Conservation (phyloP, 2,329 filamentous ascomycete species). For the Fusarium nisikadoi region DNA sequence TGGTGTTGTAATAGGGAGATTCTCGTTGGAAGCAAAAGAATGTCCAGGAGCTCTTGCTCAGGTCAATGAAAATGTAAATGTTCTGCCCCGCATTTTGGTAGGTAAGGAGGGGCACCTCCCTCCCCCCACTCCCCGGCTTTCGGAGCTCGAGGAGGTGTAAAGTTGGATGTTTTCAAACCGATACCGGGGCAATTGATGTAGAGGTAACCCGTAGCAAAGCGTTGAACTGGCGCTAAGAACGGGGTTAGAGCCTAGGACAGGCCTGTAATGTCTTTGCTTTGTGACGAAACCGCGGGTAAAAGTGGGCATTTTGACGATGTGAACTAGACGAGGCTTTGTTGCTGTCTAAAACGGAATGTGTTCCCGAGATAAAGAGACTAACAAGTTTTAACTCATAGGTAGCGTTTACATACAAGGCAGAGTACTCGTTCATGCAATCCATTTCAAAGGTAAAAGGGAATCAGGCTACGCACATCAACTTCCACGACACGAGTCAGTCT, state of each 20-base stretch:
- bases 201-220: slow-evolving; percentile 21
- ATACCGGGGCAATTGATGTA: slow-evolving; percentile 9
- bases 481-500: not conserved
- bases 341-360: not conserved
- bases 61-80: slow-evolving; percentile 11
- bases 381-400: not conserved
- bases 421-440: not conserved
- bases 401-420: not conserved
- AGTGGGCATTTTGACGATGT: not conserved
- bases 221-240: not conserved
- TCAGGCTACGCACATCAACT: not conserved
- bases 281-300: slow-evolving; percentile 23
- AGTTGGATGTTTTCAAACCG: not conserved
- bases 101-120: slow-evolving; percentile 17
- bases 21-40: slow-evolving; percentile 19
- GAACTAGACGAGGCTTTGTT: not conserved
- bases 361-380: slow-evolving; percentile 2
- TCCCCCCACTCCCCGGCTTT: slow-evolving; percentile 1
- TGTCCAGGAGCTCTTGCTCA: slow-evolving; percentile 11
- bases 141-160: slow-evolving; percentile 2
- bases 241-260: slow-evolving; percentile 5
- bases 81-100: slow-evolving; percentile 14
- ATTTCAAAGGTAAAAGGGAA: not conserved
- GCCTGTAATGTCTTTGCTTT: slow-evolving; percentile 7
- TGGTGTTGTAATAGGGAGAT: slow-evolving; percentile 9